phyloP scores from a whole-genome alignment of 2,329 filamentous ascomycete genomes.

The Xenoacremonium recifei region DNA sequence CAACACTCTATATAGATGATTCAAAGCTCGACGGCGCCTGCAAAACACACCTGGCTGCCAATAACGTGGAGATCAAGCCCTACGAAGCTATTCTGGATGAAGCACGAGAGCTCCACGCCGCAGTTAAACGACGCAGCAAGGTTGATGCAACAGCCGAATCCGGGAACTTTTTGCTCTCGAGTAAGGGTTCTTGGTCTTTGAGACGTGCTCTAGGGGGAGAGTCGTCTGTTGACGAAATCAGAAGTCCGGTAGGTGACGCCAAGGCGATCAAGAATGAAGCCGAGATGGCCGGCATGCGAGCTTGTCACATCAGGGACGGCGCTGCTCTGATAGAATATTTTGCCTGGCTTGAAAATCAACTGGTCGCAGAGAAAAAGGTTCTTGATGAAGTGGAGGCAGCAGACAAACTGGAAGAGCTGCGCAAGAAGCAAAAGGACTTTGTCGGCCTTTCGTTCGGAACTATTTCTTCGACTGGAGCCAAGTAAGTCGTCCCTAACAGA shows the following conservation, averaged over 20 bases:
- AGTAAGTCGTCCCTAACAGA: slow-evolving; percentile 41
- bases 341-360: slow-evolving; percentile 91
- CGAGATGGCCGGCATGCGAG: slow-evolving; percentile 88
- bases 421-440: slow-evolving; percentile 69
- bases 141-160: slow-evolving; percentile 26
- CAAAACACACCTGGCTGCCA: slow-evolving; percentile 65
- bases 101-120: slow-evolving; percentile 56
- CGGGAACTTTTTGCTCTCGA: slow-evolving; percentile 82
- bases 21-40: slow-evolving; percentile 71
- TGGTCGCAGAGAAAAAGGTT: slow-evolving; percentile 67
- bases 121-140: slow-evolving; percentile 39
- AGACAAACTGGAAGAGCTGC: slow-evolving; percentile 80
- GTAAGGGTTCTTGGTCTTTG: slow-evolving; percentile 88
- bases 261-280: slow-evolving; percentile 93
- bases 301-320: slow-evolving; percentile 91
- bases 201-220: slow-evolving; percentile 84
- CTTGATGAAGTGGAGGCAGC: slow-evolving; percentile 91
- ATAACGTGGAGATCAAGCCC: slow-evolving; percentile 72
- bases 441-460: slow-evolving; percentile 92
- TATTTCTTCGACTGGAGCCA: slow-evolving; percentile 88
- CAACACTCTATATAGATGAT: slow-evolving; percentile 81
- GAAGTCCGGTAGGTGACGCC: slow-evolving; percentile 84
- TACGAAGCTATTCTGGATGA: slow-evolving; percentile 82
- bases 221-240: slow-evolving; percentile 77
- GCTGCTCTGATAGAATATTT: slow-evolving; percentile 90